Evolutionary conservation across 495 filamentous ascomycete genomes (phyloP).

Genomic region (Lasiosphaeriaceae sp.): DNA sequence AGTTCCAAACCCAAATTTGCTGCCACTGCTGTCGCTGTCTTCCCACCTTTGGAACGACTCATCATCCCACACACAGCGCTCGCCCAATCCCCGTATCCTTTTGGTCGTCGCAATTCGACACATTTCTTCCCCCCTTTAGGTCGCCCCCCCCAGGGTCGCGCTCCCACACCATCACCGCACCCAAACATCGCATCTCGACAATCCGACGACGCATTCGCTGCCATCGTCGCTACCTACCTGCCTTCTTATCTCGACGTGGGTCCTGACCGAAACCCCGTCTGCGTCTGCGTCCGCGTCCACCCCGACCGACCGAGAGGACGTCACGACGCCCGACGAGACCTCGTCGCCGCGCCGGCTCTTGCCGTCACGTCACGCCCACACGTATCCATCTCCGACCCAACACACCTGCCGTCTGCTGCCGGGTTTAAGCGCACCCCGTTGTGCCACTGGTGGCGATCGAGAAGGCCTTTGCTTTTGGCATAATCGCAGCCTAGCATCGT

Average conservation of each 20-base stretch:
- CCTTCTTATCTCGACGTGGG: neutral
- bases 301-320: neutral
- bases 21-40: neutral
- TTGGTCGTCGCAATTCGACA: slow-evolving; percentile 14
- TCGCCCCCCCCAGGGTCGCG: neutral
- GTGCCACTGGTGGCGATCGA: slow-evolving; percentile 26
- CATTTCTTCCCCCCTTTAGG: slow-evolving; percentile 2
- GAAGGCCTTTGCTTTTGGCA: neutral
- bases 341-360: slow-evolving; percentile 12
- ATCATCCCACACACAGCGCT: slow-evolving; percentile 10
- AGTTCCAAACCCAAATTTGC: neutral
- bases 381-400: slow-evolving; percentile 2
- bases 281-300: neutral
- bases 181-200: neutral
- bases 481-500: neutral
- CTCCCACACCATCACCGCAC: slow-evolving; percentile 1
- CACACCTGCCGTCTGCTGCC: slow-evolving; percentile 9
- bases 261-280: neutral
- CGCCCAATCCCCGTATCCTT: slow-evolving; percentile 10
- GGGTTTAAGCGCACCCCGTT: slow-evolving; percentile 23
- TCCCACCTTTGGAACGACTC: neutral
- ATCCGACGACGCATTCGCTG: neutral
- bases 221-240: neutral
- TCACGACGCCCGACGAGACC: neutral
- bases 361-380: neutral